Evolutionary conservation across 2,329 filamentous ascomycete genomes (phyloP), one percentile per base, ranked within the genome.

Genomic region (Aspergillus nomiae): DNA sequence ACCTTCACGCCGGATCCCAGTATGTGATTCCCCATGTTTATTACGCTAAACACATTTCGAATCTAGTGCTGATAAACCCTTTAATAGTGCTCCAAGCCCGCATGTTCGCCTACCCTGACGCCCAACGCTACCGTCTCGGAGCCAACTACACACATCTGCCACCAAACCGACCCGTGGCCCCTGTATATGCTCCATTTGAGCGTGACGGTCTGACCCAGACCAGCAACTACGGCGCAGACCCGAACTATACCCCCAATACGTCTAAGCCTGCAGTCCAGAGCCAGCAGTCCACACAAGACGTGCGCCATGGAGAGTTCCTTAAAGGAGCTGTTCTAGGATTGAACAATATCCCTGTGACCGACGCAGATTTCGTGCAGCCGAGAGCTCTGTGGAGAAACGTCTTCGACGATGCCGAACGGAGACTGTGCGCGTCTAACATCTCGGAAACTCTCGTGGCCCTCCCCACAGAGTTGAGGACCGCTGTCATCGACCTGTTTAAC

Each of bases 71-170:
- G 10, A 28, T 58, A 76, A 78, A 60, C 56, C 67, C 10, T 32
- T 26, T 1, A 30, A 58, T 28, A 76, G 83, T 89, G 50, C 82
- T 89, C 0, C 87, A 89, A 73, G 83, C 84, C 0, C 82, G 87
- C 19, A 78, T 88, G 65, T 89, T 88, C 74, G 83, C 84, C 4
- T 89, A 89, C 71, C 83, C 85, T 0, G 87, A 89, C 60, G 85
- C 77, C 7, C 72, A 75, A 19, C 70, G 77, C 32, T 77, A 80
- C 69, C 75, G 78, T 8, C 67, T 81, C 14, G 78, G 78, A 10
- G 73, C 72, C 19, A 81, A 81, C 62, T 80, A 80, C 64, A 75
- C 77, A 24, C 74, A 78, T 57, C 71, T 80, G 12, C 78, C 78
- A 14, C 69, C 76, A 14, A 81, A 81, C 66, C 76, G 79, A 63